Conservation (phyloP, 2,329 filamentous ascomycete genomes). For the Claviceps maximensis region DNA sequence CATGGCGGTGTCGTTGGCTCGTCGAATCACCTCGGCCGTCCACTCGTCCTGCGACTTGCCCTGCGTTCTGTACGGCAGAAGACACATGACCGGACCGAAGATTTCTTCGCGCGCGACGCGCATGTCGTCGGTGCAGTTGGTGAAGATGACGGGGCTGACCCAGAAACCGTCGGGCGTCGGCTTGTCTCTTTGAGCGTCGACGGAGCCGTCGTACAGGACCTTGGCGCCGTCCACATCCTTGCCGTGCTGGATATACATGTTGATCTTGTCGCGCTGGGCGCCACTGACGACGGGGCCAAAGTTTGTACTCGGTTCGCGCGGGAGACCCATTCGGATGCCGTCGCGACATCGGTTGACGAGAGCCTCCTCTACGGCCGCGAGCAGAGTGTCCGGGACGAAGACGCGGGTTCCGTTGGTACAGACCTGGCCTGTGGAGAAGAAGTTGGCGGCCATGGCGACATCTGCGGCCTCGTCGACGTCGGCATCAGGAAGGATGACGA, state of each 20-base stretch:
- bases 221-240: constrained; percentile 59
- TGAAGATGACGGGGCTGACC: constrained; percentile 75
- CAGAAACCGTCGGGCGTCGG: constrained; percentile 57
- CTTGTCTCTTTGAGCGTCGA: constrained; percentile 37
- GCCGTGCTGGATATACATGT: constrained; percentile 63
- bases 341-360: constrained; percentile 40
- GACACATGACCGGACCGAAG: constrained; percentile 76
- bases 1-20: constrained; percentile 65
- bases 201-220: constrained; percentile 57
- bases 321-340: constrained; percentile 64
- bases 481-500: constrained; percentile 69
- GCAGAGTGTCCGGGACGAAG: constrained; percentile 58
- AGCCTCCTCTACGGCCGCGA: constrained; percentile 52
- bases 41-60: constrained; percentile 18
- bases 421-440: constrained; percentile 81
- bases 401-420: constrained; percentile 88
- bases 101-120: constrained; percentile 71
- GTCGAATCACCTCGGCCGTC: constrained; percentile 53
- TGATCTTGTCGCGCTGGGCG: constrained; percentile 63
- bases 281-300: constrained; percentile 72
- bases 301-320: constrained; percentile 62
- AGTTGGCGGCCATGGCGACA: constrained; percentile 87
- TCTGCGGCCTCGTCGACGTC: constrained; percentile 71
- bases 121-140: constrained; percentile 75
- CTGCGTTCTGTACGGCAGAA: constrained; percentile 54